Evolutionary conservation across 176 grass and related monocot species (phyloP).

Genomic region (Carex myosuroides): DNA sequence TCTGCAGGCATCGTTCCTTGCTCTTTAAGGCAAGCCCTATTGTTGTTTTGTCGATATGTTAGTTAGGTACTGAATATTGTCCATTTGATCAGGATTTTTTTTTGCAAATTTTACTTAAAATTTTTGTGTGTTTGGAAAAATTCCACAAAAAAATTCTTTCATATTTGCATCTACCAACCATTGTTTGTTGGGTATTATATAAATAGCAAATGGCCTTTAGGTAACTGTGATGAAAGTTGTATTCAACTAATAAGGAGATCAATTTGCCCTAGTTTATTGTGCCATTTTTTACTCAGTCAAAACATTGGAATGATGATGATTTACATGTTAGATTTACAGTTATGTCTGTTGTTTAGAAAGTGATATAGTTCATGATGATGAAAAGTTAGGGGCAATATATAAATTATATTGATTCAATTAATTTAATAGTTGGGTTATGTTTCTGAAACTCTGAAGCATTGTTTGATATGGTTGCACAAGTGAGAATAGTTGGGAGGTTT

Average conservation of each 20-base stretch:
- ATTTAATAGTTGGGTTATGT: neutral
- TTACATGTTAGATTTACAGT: neutral
- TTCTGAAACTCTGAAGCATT: neutral
- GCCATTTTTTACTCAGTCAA: neutral
- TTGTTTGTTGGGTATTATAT: neutral
- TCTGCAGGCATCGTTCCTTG: conserved; percentile 59
- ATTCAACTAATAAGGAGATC: neutral
- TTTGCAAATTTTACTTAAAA: neutral
- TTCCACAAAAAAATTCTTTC: neutral
- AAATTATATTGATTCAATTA: neutral
- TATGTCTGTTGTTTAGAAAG: neutral
- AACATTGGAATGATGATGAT: neutral
- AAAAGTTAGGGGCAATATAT: neutral
- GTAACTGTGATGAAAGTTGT: neutral
- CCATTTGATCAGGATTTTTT: neutral
- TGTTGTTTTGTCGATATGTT: neutral
- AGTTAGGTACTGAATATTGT: neutral
- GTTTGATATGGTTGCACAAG: neutral
- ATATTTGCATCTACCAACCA: neutral
- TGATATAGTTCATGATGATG: neutral
- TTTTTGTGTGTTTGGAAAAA: neutral
- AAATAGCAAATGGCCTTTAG: neutral
- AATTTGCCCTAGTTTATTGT: neutral
- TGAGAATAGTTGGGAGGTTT: neutral
- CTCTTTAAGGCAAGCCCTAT: conserved; percentile 62